A percentile compares a stretch with the other conserved stretches of the same genome.
These are phyloP conservation scores for Colletotrichum limetticola DNA, from an alignment of 2,329 filamentous ascomycete species.

Conservation along the genomic window DNA sequence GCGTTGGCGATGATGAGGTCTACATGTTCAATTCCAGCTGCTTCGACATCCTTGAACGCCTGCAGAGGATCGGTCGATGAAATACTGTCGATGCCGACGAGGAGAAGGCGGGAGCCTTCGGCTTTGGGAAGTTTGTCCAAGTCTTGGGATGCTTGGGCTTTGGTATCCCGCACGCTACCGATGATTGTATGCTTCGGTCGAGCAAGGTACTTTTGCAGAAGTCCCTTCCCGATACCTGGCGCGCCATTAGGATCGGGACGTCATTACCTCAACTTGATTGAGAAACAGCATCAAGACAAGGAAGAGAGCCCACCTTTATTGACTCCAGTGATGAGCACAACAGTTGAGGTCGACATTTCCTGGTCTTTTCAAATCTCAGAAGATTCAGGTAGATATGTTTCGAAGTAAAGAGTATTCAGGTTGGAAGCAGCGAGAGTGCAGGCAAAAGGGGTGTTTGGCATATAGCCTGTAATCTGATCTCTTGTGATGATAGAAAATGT, in stretches of 20 bases:
- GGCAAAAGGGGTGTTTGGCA: neutral
- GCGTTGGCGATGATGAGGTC: slow-evolving; percentile 46
- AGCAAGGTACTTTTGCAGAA: slow-evolving; percentile 43
- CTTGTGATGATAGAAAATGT: neutral
- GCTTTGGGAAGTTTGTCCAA: slow-evolving; percentile 42
- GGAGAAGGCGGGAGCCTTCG: slow-evolving; percentile 41
- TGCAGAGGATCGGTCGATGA: slow-evolving; percentile 40
- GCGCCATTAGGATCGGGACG: neutral
- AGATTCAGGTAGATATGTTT: neutral
- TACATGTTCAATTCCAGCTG: slow-evolving; percentile 41
- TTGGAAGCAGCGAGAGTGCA: neutral
- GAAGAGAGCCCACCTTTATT: slow-evolving; percentile 40
- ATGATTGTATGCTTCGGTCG: slow-evolving; percentile 51
- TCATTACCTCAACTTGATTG: too few species aligned
- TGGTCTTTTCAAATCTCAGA: neutral
- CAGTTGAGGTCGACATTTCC: slow-evolving; percentile 8
- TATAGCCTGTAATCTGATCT: neutral
- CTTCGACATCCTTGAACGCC: slow-evolving; percentile 40
- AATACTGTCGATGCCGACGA: slow-evolving; percentile 45
- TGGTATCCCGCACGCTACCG: slow-evolving; percentile 43
- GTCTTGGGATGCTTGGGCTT: slow-evolving; percentile 39
- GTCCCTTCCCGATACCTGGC: slow-evolving; percentile 20
- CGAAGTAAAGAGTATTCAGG: neutral
- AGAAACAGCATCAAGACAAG: neutral
- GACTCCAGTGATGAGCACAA: slow-evolving; percentile 45